Evolutionary conservation across 2,329 filamentous ascomycete species (phyloP).

Genomic region (Nemania sp.): DNA sequence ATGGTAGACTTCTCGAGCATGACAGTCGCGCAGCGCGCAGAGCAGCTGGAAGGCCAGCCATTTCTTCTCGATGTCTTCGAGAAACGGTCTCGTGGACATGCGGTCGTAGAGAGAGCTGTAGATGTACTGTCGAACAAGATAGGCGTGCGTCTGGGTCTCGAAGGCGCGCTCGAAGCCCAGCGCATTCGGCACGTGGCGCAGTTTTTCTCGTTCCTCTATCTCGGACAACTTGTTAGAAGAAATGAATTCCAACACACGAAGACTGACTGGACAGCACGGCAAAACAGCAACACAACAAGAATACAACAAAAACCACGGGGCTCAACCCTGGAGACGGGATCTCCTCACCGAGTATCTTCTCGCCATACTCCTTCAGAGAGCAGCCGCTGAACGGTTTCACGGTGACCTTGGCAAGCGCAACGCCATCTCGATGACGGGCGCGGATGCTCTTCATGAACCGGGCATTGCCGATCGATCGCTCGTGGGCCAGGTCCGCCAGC

Average conservation of each 20-base stretch:
- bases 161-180: constrained; percentile 87
- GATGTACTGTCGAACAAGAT: constrained; percentile 90
- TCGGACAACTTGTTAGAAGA: constrained; percentile 14
- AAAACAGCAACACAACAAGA: too few relatives aligned
- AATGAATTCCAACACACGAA: background rate
- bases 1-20: constrained; percentile 86
- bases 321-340: background rate
- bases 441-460: constrained; percentile 97
- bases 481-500: constrained; percentile 86
- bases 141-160: constrained; percentile 89
- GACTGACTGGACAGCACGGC: too few relatives aligned
- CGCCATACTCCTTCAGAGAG: constrained; percentile 77
- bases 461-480: constrained; percentile 87
- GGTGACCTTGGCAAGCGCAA: constrained; percentile 92
- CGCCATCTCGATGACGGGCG: constrained; percentile 84
- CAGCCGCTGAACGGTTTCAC: constrained; percentile 88
- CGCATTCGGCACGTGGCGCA: constrained; percentile 87
- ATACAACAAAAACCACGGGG: too few relatives aligned
- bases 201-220: constrained; percentile 74
- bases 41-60: constrained; percentile 97
- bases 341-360: constrained; percentile 70
- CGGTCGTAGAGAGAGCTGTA: constrained; percentile 98
- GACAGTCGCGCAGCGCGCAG: constrained; percentile 89
- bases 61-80: constrained; percentile 98
- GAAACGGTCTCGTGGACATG: constrained; percentile 91